Evolutionary conservation across 1,284 basidiomycete species (phyloP).

Genomic region (Porogramme epimiltina): DNA sequence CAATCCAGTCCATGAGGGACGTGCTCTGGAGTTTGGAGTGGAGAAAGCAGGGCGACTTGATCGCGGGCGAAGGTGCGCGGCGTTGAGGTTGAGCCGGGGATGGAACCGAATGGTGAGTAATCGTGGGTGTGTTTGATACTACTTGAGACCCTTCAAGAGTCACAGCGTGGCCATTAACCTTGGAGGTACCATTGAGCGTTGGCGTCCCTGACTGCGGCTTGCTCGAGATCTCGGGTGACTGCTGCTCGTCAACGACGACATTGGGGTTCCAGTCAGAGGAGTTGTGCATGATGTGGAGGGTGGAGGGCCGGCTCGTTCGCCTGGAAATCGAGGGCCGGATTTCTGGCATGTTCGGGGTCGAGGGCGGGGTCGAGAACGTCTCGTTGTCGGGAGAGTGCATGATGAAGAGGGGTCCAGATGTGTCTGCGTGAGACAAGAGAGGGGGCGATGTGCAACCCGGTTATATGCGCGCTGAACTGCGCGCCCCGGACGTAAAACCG

Average conservation of each 20-base stretch:
- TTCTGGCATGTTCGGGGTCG: slow-evolving; percentile 44
- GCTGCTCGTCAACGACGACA: slow-evolving; percentile 34
- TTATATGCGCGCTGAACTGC: not conserved
- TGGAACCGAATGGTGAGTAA: slow-evolving; percentile 21
- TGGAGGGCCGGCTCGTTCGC: slow-evolving; percentile 32
- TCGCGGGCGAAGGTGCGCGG: slow-evolving; percentile 31
- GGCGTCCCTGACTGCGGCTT: slow-evolving; percentile 17
- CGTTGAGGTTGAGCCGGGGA: slow-evolving; percentile 23
- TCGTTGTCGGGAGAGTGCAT: slow-evolving; percentile 46
- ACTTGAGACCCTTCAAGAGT: slow-evolving; percentile 19
- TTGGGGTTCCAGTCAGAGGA: slow-evolving; percentile 29
- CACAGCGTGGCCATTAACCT: slow-evolving; percentile 26
- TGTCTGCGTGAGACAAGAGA: slow-evolving; percentile 7
- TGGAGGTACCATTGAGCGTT: slow-evolving; percentile 25
- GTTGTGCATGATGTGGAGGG: slow-evolving; percentile 28
- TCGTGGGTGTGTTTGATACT: slow-evolving; percentile 22
- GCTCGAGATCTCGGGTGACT: slow-evolving; percentile 25
- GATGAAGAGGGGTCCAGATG: slow-evolving; percentile 6
- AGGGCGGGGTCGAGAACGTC: slow-evolving; percentile 64
- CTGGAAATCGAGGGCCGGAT: slow-evolving; percentile 37
- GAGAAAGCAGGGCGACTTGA: slow-evolving; percentile 80
- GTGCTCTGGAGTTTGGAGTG: slow-evolving; percentile 82
- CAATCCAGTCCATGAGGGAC: slow-evolving; percentile 72
- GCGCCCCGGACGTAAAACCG: not conserved
- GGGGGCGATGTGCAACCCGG: not conserved